phyloP scores from a whole-genome alignment of 1,139 yeast species.

The Zhuliangozyma blackwelliae region DNA sequence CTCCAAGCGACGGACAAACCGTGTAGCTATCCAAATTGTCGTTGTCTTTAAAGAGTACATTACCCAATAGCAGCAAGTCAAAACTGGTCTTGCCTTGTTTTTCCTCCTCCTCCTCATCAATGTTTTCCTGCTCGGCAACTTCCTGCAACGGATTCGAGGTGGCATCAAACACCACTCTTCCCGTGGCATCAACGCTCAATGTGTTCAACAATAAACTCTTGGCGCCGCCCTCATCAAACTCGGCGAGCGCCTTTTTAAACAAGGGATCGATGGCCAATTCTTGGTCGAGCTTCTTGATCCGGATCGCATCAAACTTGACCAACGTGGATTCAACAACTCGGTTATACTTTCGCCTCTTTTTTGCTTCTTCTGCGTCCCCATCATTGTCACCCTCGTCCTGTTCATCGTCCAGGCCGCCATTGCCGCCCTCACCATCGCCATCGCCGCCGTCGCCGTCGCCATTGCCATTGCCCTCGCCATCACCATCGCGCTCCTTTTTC shows the following conservation, averaged over 20 bases:
- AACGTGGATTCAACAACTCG: slow-evolving; percentile 41
- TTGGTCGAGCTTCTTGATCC: slow-evolving; percentile 66
- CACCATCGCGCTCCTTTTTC: slow-evolving; percentile 18
- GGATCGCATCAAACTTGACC: slow-evolving; percentile 56
- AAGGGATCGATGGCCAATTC: slow-evolving; percentile 83
- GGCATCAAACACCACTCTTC: slow-evolving; percentile 64
- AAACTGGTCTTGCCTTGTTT: slow-evolving; percentile 15
- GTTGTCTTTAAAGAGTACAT: slow-evolving; percentile 25
- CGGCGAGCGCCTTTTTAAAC: slow-evolving; percentile 83
- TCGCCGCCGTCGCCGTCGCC: slow-evolving; percentile 13
- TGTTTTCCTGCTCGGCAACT: slow-evolving; percentile 8
- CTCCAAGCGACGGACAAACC: slow-evolving; percentile 61
- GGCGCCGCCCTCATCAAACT: slow-evolving; percentile 95
- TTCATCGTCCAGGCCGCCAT: slow-evolving; percentile 11
- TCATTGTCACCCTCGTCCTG: slow-evolving; percentile 13
- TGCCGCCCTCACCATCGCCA: slow-evolving; percentile 16
- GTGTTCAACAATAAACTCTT: slow-evolving; percentile 76
- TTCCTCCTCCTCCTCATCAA: slow-evolving; percentile 10
- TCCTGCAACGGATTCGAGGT: slow-evolving; percentile 27
- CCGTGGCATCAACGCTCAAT: slow-evolving; percentile 51
- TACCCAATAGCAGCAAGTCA: slow-evolving; percentile 13
- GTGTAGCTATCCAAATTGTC: slow-evolving; percentile 33
- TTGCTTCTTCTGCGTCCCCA: slow-evolving; percentile 11
- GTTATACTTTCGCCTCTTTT: slow-evolving; percentile 34
- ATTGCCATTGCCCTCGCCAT: slow-evolving; percentile 15